Evolutionary conservation across 768 basidiomycete species (phyloP).

Genomic region (Tephrocybe sp.): DNA sequence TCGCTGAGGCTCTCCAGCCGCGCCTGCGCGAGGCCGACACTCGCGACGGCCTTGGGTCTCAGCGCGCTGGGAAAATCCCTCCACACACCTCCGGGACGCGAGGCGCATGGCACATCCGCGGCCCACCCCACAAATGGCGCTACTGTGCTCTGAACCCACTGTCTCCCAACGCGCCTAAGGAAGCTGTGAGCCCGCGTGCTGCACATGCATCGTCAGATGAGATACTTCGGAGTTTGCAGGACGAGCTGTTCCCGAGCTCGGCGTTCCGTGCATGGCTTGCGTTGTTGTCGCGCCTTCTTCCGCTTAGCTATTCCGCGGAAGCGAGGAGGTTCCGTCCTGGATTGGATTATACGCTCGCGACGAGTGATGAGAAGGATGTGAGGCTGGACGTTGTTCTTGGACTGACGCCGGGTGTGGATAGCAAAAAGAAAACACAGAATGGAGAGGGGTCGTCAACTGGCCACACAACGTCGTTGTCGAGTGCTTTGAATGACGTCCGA

Average conservation of each 20-base stretch:
- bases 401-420: constrained; percentile 63
- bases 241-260: constrained; percentile 70
- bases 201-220: constrained; percentile 52
- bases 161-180: constrained; percentile 32
- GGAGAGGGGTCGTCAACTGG: constrained; percentile 24
- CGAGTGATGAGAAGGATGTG: constrained; percentile 78
- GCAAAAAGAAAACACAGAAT: constrained; percentile 17
- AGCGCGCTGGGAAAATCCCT: constrained; percentile 55
- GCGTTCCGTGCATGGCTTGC: constrained; percentile 94
- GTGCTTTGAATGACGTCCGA: constrained; percentile 27
- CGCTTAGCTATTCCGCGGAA: constrained; percentile 69
- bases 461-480: constrained; percentile 19
- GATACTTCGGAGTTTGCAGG: constrained; percentile 66
- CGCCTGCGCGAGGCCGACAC: constrained; percentile 64
- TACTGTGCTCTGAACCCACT: constrained; percentile 67
- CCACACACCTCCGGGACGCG: constrained; percentile 62
- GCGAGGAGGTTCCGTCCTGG: constrained; percentile 90
- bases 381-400: constrained; percentile 85
- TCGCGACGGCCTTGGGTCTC: constrained; percentile 57
- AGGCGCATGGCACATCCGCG: constrained; percentile 66
- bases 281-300: constrained; percentile 67
- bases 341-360: constrained; percentile 92
- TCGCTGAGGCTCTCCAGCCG: constrained; percentile 65
- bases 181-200: constrained; percentile 49
- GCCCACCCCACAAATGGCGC: constrained; percentile 94